phyloP scores from a whole-genome alignment of 352 stramenopile genomes.

The Phytophthora kernoviae region DNA sequence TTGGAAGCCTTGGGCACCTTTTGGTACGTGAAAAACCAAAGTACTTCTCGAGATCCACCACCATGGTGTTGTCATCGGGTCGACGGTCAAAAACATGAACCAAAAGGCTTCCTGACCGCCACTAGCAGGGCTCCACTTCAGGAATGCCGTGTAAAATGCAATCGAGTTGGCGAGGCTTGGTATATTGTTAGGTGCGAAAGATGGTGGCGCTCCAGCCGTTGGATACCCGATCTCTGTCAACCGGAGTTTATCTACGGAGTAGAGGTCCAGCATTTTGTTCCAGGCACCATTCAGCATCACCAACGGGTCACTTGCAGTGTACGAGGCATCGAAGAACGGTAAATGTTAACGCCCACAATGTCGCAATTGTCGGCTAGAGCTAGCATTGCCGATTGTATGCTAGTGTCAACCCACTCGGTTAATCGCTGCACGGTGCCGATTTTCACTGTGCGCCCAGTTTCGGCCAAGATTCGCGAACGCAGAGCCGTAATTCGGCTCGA shows the following conservation, averaged over 20 bases:
- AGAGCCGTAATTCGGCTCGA: conserved; percentile 38
- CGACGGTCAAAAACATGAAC: conserved; percentile 84
- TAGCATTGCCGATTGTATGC: conserved; percentile 39
- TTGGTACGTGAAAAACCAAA: conserved; percentile 77
- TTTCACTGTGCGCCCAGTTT: conserved; percentile 42
- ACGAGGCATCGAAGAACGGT: conserved; percentile 74
- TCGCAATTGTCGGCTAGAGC: conserved; percentile 56
- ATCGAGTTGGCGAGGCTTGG: conserved; percentile 56
- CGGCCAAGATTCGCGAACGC: conserved; percentile 26
- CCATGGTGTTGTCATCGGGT: conserved; percentile 54
- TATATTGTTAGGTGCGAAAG: conserved; percentile 44
- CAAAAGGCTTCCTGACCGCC: conserved; percentile 69
- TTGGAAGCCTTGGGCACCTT: conserved; percentile 39
- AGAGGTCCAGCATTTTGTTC: conserved; percentile 57
- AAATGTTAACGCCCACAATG: conserved; percentile 84
- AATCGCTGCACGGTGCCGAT: conserved; percentile 78
- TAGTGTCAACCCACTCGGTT: conserved; percentile 58
- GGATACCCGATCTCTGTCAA: conserved; percentile 73
- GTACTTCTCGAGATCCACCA: conserved; percentile 60
- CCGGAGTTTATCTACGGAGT: conserved; percentile 54
- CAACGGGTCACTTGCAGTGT: conserved; percentile 46
- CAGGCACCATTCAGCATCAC: conserved; percentile 63
- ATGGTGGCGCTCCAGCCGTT: conserved; percentile 41
- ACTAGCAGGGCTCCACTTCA: conserved; percentile 57
- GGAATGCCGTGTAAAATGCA: conserved; percentile 64